Base-by-base conservation (phyloP, 176 grass and related monocot genomes). In the Alloteropsis semialata region DNA sequence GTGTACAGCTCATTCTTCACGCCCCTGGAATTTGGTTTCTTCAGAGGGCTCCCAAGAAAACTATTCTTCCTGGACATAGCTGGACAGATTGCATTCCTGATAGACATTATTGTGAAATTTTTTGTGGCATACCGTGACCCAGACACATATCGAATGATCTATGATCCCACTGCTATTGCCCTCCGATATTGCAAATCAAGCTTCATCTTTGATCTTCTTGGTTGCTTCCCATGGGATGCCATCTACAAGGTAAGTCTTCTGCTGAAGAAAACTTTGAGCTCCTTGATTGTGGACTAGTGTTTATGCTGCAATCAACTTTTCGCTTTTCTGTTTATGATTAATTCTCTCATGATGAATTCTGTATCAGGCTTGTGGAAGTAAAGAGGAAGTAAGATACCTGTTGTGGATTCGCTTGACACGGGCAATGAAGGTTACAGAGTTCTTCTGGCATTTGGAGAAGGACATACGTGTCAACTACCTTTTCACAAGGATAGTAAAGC, bases 401-500 rank as follows among this genome's bases (percentile, higher is more conserved):
- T 65, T 99, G 18, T 99, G 97, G 97, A 85, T 99, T 62, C 93
- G 97, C 10, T 84, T 99, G 69, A 90, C 81, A 65, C 89, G 97
- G 42, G 84, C 81, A 46, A 48, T 82, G 9, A 99, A 92, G 87
- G 84, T 99, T 21, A 65, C 77, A 10, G 89, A 87, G 0, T 99
- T 99, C 80, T 99, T 92, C 38, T 86, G 75, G 43, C 84, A 28
- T 41, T 65, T 99, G 70, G 97, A 99, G 32, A 99, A 96, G 73
- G 97, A 99, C 64, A 99, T 99, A 75, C 97, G 97, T 21, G 84
- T 99, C 61, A 99, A 96, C 70, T 99, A 99, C 71, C 82, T 99
- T 45, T 99, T 99, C 77, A 99, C 97, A 2, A 96, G 97, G 87
- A 99, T 99, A 48, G 87, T 99, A 19, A 99, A 99, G 58, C 97